phyloP scores from a whole-genome alignment of 768 basidiomycete genomes.

The Calvatia gigantea region DNA sequence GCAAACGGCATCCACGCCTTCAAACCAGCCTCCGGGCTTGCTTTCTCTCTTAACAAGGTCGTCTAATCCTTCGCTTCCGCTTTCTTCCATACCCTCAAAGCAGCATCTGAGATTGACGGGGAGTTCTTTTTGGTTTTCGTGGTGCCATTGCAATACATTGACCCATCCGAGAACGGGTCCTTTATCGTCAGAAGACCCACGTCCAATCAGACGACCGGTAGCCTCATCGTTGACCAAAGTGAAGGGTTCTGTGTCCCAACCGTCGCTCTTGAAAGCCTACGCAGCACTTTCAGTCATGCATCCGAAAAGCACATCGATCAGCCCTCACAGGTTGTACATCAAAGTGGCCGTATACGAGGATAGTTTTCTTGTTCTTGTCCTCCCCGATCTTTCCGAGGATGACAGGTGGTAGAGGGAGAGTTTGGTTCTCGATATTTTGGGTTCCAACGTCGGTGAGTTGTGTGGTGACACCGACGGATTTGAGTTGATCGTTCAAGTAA shows the following conservation, averaged over 20 bases:
- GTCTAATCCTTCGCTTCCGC: slow-evolving; percentile 87
- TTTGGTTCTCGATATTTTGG: slow-evolving; percentile 65
- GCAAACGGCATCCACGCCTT: slow-evolving; percentile 89
- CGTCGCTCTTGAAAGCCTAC: slow-evolving; percentile 56
- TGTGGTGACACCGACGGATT: slow-evolving; percentile 75
- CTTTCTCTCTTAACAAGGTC: slow-evolving; percentile 79
- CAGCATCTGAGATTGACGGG: slow-evolving; percentile 90
- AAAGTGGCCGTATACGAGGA: slow-evolving; percentile 92
- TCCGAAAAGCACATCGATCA: neutral
- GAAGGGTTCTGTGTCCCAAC: slow-evolving; percentile 90
- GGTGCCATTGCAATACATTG: slow-evolving; percentile 85
- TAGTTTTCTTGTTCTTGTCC: slow-evolving; percentile 89
- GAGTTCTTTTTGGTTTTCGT: slow-evolving; percentile 58
- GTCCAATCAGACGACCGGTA: slow-evolving; percentile 68
- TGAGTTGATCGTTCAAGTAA: slow-evolving; percentile 75
- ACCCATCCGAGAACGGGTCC: slow-evolving; percentile 88
- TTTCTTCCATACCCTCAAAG: slow-evolving; percentile 99
- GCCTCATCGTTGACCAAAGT: slow-evolving; percentile 46
- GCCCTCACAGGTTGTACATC: slow-evolving; percentile 84
- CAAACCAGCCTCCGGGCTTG: slow-evolving; percentile 73
- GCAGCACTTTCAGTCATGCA: neutral
- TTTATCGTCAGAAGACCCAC: slow-evolving; percentile 90
- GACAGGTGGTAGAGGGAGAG: slow-evolving; percentile 73
- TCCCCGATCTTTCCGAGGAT: slow-evolving; percentile 80
- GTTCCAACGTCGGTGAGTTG: slow-evolving; percentile 72